phyloP scores from a whole-genome alignment of 2,329 filamentous ascomycete species.

The Parascedosporium putredinis region DNA sequence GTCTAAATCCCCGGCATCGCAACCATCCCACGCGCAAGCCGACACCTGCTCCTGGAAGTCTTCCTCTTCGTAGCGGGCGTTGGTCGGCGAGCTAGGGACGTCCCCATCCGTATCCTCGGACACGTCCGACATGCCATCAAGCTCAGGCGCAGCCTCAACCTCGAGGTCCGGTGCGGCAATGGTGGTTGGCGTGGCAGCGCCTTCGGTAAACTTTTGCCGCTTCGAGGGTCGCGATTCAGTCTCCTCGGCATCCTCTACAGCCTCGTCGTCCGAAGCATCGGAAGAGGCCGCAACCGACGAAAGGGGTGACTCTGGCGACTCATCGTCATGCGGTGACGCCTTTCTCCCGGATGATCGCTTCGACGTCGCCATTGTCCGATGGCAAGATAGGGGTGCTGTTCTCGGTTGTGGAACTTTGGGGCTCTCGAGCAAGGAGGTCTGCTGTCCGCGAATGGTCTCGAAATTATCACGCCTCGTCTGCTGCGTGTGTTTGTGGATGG shows the following conservation, averaged over 20 bases:
- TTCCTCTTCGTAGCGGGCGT: constrained; percentile 61
- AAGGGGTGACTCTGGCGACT: constrained; percentile 30
- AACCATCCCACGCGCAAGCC: constrained; percentile 68
- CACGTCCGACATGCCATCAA: constrained; percentile 57
- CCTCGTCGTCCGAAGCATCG: constrained; percentile 35
- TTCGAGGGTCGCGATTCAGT: constrained; percentile 32
- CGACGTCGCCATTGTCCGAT: background rate
- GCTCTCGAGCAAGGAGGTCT: no score
- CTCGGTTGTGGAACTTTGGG: no score
- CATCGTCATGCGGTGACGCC: constrained; percentile 1
- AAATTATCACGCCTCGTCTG: background rate
- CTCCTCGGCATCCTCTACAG: constrained; percentile 26
- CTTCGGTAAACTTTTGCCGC: constrained; percentile 34
- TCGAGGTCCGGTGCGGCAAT: constrained; percentile 29
- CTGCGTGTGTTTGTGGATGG: background rate
- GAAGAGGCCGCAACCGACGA: constrained; percentile 34
- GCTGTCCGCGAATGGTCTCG: background rate
- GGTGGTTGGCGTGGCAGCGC: constrained; percentile 35
- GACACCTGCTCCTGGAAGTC: constrained; percentile 71
- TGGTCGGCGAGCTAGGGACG: constrained; percentile 59
- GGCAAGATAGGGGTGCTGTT: background rate
- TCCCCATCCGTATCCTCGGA: constrained; percentile 87
- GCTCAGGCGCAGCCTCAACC: constrained; percentile 37
- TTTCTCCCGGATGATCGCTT: constrained; percentile 2
- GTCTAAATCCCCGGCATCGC: constrained; percentile 56